phyloP scores from a whole-genome alignment of 1,139 yeast species.

The Candida dubliniensis region DNA sequence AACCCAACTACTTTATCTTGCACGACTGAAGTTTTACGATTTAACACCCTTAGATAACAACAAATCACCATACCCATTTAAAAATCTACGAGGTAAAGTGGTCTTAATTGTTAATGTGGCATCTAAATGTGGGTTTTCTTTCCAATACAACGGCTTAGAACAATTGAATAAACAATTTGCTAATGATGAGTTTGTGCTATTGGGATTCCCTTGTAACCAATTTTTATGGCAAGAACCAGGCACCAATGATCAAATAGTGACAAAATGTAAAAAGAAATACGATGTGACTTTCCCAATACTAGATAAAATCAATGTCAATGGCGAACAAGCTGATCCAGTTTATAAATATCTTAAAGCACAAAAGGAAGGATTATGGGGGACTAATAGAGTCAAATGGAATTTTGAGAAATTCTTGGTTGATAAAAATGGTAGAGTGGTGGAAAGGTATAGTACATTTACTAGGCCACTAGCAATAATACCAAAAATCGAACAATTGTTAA shows the following conservation, averaged over 20 bases:
- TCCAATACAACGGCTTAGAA: slow-evolving; percentile 78
- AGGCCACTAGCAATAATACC: slow-evolving; percentile 38
- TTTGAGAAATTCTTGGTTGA: slow-evolving; percentile 50
- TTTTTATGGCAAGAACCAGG: slow-evolving; percentile 57
- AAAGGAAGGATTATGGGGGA: slow-evolving; percentile 45
- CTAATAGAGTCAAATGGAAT: slow-evolving; percentile 51
- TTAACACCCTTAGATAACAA: slow-evolving; percentile 40
- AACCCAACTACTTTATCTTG: not conserved
- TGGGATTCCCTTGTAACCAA: slow-evolving; percentile 89
- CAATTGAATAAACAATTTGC: slow-evolving; percentile 75
- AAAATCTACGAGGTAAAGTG: slow-evolving; percentile 78
- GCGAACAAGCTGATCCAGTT: slow-evolving; percentile 76
- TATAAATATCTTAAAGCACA: slow-evolving; percentile 68
- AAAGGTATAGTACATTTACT: slow-evolving; percentile 43
- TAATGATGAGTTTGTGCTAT: slow-evolving; percentile 60
- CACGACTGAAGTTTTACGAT: slow-evolving; percentile 41
- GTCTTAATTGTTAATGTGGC: slow-evolving; percentile 93
- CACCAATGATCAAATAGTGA: slow-evolving; percentile 36
- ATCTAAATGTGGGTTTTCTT: slow-evolving; percentile 85
- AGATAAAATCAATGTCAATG: slow-evolving; percentile 88
- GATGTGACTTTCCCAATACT: slow-evolving; percentile 83
- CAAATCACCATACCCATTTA: slow-evolving; percentile 66
- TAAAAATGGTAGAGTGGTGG: slow-evolving; percentile 46
- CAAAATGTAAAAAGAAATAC: slow-evolving; percentile 39
- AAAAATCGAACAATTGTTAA: slow-evolving; percentile 43